Evolutionary conservation across 2,329 filamentous ascomycete genomes (phyloP).

Genomic region (Fusarium verticillioides): DNA sequence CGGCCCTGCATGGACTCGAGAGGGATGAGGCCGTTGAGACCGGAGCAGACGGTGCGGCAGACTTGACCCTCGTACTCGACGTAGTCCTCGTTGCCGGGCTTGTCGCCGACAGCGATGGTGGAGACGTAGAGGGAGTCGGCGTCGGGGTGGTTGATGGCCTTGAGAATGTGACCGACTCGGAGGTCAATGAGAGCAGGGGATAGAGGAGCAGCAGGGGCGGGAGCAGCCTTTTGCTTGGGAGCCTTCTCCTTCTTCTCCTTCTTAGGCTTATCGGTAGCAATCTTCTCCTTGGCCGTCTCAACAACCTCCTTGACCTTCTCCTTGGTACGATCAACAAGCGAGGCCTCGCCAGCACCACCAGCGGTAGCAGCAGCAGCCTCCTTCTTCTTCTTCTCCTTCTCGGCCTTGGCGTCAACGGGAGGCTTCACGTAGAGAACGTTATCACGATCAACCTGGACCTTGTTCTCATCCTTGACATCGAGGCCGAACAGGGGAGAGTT

Average conservation of each 20-base stretch:
- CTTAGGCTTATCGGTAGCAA: constrained; percentile 62
- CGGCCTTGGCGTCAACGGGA: constrained; percentile 88
- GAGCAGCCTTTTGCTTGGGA: constrained; percentile 76
- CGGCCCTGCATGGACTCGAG: constrained; percentile 96
- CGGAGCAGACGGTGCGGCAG: constrained; percentile 95
- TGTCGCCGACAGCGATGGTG: constrained; percentile 93
- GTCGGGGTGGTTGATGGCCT: constrained; percentile 94
- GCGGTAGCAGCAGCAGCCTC: constrained; percentile 69
- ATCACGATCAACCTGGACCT: constrained; percentile 80
- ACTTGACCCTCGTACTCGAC: constrained; percentile 90
- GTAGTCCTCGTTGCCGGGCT: constrained; percentile 83
- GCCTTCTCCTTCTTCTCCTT: constrained; percentile 94
- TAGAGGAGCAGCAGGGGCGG: constrained; percentile 77
- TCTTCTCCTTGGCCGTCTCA: constrained; percentile 58
- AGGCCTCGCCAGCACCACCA: constrained; percentile 58
- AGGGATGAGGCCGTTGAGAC: constrained; percentile 91
- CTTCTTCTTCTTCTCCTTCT: constrained; percentile 99
- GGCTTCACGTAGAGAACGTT: constrained; percentile 90
- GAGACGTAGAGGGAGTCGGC: constrained; percentile 96
- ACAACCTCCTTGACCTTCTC: constrained; percentile 67
- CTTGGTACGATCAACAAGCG: constrained; percentile 70
- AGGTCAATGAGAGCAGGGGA: constrained; percentile 92
- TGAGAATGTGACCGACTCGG: constrained; percentile 95
- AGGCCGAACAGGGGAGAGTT: constrained; percentile 82
- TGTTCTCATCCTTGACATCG: constrained; percentile 75